Conservation (phyloP, 2,329 filamentous ascomycete species). For the Sphaerulina populicola region DNA sequence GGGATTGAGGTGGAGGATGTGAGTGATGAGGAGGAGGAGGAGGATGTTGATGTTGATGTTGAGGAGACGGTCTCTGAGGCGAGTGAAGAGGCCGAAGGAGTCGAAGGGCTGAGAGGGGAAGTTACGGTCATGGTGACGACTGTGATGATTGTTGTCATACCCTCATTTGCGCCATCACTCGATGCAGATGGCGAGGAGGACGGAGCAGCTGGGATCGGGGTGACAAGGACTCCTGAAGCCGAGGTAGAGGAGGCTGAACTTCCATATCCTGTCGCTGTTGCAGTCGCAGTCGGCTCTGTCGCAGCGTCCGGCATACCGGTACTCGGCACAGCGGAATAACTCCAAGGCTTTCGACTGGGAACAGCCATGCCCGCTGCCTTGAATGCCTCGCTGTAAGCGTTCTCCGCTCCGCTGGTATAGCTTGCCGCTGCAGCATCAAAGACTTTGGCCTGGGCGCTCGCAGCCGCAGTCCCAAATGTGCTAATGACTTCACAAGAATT, state of each 20-base stretch:
- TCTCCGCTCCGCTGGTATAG: slow-evolving; percentile 13
- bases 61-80: background rate
- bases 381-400: slow-evolving; percentile 15
- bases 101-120: slow-evolving; percentile 6
- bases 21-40: background rate
- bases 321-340: background rate
- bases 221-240: background rate
- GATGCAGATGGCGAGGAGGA: background rate
- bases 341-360: slow-evolving; percentile 12
- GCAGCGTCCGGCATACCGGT: background rate
- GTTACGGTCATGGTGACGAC: slow-evolving; percentile 17
- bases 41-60: slow-evolving; percentile 3
- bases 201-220: background rate
- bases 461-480: slow-evolving; percentile 18
- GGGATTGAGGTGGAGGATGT: slow-evolving; percentile 1
- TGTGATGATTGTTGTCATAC: slow-evolving; percentile 15
- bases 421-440: slow-evolving; percentile 13
- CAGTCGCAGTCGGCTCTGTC: no score
- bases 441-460: slow-evolving; percentile 10
- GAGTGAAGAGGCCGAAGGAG: background rate
- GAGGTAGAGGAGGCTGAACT: slow-evolving; percentile 2
- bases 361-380: slow-evolving; percentile 14
- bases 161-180: background rate
- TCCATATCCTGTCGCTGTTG: background rate
- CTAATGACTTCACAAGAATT: slow-evolving; percentile 19